phyloP scores from a whole-genome alignment of 208 protist genomes.

The Leishmania tropica region DNA sequence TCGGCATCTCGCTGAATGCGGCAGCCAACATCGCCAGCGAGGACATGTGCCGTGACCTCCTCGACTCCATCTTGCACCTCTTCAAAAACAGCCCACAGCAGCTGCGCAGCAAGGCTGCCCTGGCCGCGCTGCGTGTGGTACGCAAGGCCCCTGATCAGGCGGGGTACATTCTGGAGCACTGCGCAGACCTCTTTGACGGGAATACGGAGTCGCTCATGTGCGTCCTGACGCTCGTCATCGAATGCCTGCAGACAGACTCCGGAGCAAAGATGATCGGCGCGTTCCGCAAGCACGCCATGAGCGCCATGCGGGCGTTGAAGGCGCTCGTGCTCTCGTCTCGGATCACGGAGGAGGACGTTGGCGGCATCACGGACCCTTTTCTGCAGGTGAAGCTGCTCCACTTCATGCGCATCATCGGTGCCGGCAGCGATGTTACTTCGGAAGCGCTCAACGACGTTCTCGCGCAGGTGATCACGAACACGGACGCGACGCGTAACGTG shows the following conservation, averaged over 20 bases:
- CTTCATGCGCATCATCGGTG: conserved; percentile 96
- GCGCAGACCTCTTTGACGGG: conserved; percentile 64
- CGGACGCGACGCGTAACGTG: conserved; percentile 94
- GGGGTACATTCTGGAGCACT: conserved; percentile 95
- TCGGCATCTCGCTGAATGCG: conserved; percentile 96
- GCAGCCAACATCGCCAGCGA: conserved; percentile 97
- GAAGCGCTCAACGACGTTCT: conserved; percentile 98
- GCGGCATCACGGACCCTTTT: conserved; percentile 98
- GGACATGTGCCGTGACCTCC: conserved; percentile 97
- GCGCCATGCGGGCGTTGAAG: conserved; percentile 95
- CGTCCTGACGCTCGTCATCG: conserved; percentile 92
- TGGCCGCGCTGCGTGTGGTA: conserved; percentile 89
- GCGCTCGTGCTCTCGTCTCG: conserved; percentile 94
- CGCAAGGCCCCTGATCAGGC: conserved; percentile 95
- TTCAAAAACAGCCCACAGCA: conserved; percentile 59
- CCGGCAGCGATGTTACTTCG: conserved; percentile 87
- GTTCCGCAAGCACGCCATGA: conserved; percentile 89
- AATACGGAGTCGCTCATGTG: conserved; percentile 89
- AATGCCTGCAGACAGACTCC: conserved; percentile 73
- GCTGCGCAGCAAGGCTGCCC: conserved; percentile 94
- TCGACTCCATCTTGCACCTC: conserved; percentile 93
- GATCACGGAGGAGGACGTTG: conserved; percentile 95
- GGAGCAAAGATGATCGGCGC: conserved; percentile 53
- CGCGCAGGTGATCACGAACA: conserved; percentile 98
- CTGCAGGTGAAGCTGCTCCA: conserved; percentile 97